Evolutionary conservation across 2,329 filamentous ascomycete genomes (phyloP), one percentile per base, ranked within the genome.

Genomic region (Ascochyta lentis): DNA sequence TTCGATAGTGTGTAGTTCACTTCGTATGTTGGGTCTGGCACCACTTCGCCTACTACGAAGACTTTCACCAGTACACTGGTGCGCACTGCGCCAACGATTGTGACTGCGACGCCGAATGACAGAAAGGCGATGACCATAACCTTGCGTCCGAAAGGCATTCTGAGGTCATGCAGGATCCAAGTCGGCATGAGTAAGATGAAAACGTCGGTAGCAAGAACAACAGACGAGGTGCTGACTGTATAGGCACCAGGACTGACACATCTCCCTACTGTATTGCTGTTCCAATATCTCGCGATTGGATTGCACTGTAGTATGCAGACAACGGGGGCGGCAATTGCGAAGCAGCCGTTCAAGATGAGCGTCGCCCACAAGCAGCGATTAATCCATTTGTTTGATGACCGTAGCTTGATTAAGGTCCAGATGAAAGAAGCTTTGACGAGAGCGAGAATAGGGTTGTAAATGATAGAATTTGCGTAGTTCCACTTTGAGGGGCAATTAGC

Each of bases 201-300:
- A n/a, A 64, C 50, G 16, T 65, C 64, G 16, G 60, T 67, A 3
- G 56, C 49, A n/a, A 67, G 42, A 3, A 59, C 57, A 19, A 67
- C 46, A 7, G 49, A 48, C 7, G 59, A 60, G 0, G 55, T 65
- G 31, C 56, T 55, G 37, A 60, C 56, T 0, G 49, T 59, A 29
- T 64, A 65, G 13, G 53, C 47, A 16, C 35, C 51, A 13, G 39
- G 43, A 37, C 64, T 38, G 15, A 60, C 29, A 23, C 63, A 67
- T 15, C 29, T 51, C 2, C 63, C 54, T 22, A 58, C 34, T n/a
- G 67, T 54, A 3, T 43, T 52, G 27, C 56, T 63, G 40, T 74
- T 59, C 70, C 70, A 75, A 33, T 65, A 69, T 24, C 44, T 64
- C 7, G 49, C n/a, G 12, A 73, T 52, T 1, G 71, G 71, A 24